Conservation (phyloP, 2,329 filamentous ascomycete species). For the Calonectria montana region DNA sequence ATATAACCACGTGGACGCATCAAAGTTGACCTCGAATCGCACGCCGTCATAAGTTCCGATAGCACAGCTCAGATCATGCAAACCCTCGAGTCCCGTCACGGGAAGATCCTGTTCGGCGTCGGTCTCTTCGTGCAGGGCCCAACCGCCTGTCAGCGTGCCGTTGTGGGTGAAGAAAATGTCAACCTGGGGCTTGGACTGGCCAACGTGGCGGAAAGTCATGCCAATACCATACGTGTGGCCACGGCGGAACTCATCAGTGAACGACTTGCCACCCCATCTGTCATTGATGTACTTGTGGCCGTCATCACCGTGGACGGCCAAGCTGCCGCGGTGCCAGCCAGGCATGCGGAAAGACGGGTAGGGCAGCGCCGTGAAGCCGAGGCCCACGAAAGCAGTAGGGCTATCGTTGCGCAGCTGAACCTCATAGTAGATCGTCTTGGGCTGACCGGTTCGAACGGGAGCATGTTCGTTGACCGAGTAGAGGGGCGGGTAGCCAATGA, state of each 20-base stretch:
- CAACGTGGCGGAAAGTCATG: conserved; percentile 66
- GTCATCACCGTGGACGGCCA: conserved; percentile 85
- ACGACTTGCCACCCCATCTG: conserved; percentile 76
- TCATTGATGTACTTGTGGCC: conserved; percentile 82
- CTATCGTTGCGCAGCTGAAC: conserved; percentile 65
- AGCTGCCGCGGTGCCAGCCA: conserved; percentile 81
- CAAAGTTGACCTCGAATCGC: conserved; percentile 75
- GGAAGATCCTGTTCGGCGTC: conserved; percentile 72
- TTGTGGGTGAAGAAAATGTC: conserved; percentile 76
- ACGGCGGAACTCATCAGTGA: conserved; percentile 70
- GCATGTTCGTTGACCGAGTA: conserved; percentile 72
- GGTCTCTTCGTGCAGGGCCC: conserved; percentile 81
- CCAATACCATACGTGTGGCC: conserved; percentile 79
- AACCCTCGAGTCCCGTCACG: conserved; percentile 75
- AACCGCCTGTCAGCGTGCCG: conserved; percentile 68
- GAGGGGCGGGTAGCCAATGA: conserved; percentile 76
- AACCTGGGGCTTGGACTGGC: conserved; percentile 44
- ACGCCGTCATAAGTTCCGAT: conserved; percentile 78
- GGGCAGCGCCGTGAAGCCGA: conserved; percentile 79
- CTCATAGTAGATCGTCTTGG: conserved; percentile 77
- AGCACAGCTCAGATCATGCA: conserved; percentile 76
- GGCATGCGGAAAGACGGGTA: conserved; percentile 83
- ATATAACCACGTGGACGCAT: conserved; percentile 69
- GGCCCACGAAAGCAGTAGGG: conserved; percentile 64
- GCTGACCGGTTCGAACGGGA: conserved; percentile 56